Conservation (phyloP, 352 stramenopile species). For the Globisporangium echinulatum region DNA sequence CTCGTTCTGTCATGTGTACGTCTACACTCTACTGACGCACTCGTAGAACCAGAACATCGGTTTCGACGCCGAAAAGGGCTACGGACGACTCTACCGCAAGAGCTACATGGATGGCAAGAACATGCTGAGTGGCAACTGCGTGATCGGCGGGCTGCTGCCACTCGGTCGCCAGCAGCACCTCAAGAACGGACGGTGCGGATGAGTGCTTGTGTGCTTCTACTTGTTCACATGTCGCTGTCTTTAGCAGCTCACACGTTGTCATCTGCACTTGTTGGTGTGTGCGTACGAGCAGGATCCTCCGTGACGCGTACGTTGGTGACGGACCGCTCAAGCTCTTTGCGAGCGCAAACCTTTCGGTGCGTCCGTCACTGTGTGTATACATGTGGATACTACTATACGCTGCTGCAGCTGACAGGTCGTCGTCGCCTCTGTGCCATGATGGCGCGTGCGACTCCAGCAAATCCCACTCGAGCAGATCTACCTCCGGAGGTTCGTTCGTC, state of each 20-base stretch:
- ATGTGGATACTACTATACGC: neutral
- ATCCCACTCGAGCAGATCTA: conserved; percentile 50
- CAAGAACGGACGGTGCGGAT: conserved; percentile 48
- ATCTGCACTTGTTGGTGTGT: neutral
- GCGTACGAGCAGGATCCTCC: conserved; percentile 33
- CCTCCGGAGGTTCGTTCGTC: conserved; percentile 32
- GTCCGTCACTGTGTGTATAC: conserved; percentile 4
- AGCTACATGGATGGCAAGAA: conserved; percentile 71
- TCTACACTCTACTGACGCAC: neutral
- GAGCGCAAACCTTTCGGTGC: conserved; percentile 53
- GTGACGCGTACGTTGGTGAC: conserved; percentile 68
- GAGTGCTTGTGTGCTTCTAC: conserved; percentile 3
- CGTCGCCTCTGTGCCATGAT: neutral
- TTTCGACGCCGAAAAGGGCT: conserved; percentile 36
- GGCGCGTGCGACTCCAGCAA: conserved; percentile 16
- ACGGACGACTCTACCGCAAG: conserved; percentile 74
- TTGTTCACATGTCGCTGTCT: neutral
- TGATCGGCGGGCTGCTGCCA: conserved; percentile 65
- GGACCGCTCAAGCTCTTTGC: conserved; percentile 67
- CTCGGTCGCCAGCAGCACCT: conserved; percentile 77
- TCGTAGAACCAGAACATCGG: conserved; percentile 71
- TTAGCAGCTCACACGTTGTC: neutral
- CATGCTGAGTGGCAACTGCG: conserved; percentile 67
- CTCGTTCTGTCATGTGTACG: too few relatives aligned
- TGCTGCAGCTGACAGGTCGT: neutral